Conservation (phyloP, 176 grass and related monocot genomes). For the Melocanna baccifera region DNA sequence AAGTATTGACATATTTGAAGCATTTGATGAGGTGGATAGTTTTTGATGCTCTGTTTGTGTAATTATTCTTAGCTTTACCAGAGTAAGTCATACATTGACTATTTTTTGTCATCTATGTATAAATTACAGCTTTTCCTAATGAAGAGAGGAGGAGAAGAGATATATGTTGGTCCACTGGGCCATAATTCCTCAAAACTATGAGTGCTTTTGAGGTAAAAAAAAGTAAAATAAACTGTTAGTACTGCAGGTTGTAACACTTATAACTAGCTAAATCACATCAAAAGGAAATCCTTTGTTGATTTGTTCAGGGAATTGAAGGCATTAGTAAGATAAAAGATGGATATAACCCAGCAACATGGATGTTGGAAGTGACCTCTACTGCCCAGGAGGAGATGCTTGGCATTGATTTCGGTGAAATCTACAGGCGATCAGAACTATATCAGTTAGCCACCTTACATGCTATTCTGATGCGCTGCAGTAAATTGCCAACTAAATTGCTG, state of each 20-base stretch:
- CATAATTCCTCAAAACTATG: conserved; percentile 63
- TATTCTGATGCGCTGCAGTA: background rate
- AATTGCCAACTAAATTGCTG: no score
- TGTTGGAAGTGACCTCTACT: conserved; percentile 68
- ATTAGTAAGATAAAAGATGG: conserved; percentile 66
- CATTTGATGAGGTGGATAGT: conserved; percentile 80
- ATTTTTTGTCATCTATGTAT: conserved; percentile 2
- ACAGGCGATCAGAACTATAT: conserved; percentile 64
- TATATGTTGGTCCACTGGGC: conserved; percentile 83
- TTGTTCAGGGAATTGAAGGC: conserved; percentile 57
- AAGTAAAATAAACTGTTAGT: conserved; percentile 2
- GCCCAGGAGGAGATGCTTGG: conserved; percentile 67
- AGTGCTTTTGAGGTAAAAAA: conserved; percentile 79
- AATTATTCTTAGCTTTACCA: conserved; percentile 16
- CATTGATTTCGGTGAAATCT: conserved; percentile 59
- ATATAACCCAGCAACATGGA: conserved; percentile 91
- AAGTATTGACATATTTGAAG: conserved; percentile 97
- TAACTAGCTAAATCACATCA: background rate
- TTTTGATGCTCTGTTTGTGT: conserved; percentile 6
- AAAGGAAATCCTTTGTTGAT: conserved; percentile 14
- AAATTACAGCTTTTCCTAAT: conserved; percentile 74
- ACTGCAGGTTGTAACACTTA: background rate
- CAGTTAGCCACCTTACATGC: conserved; percentile 39
- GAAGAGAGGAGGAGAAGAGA: conserved; percentile 95
- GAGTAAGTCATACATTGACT: conserved; percentile 3